A percentile compares a stretch with the other conserved stretches of the same genome.
Evolutionary conservation across 345 rosid species (phyloP).

Genomic region (Turnera subulata): DNA sequence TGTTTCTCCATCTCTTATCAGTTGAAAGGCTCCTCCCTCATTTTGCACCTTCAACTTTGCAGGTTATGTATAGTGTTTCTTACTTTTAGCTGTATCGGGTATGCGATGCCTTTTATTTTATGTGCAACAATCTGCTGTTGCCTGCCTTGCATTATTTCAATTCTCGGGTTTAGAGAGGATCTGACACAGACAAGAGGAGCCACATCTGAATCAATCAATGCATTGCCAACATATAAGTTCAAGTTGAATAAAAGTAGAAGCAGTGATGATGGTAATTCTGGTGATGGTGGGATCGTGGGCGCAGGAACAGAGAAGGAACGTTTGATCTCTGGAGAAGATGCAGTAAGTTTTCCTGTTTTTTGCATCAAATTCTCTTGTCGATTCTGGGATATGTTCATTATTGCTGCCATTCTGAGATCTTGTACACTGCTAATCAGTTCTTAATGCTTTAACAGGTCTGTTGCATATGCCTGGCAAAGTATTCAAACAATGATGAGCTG

Average conservation of each 20-base stretch:
- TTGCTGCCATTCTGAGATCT: not conserved
- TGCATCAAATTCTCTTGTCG: not conserved
- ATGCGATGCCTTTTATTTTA: slow-evolving; percentile 89
- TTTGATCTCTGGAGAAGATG: slow-evolving; percentile 76
- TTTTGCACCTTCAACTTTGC: slow-evolving; percentile 28
- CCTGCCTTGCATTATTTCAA: slow-evolving; percentile 83
- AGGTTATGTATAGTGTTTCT: slow-evolving; percentile 91
- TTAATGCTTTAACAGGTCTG: not conserved
- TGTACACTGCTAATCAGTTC: not conserved
- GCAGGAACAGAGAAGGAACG: slow-evolving; percentile 72
- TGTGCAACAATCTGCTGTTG: slow-evolving; percentile 93
- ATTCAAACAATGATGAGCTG: not conserved
- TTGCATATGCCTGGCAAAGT: not conserved
- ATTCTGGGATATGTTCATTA: not conserved
- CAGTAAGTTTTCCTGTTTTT: slow-evolving; percentile 45
- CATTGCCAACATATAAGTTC: slow-evolving; percentile 74
- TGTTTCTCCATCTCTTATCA: not conserved
- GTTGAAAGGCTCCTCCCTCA: slow-evolving; percentile 7
- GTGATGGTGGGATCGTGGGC: slow-evolving; percentile 78
- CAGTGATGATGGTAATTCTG: slow-evolving; percentile 48
- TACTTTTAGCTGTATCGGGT: slow-evolving; percentile 87
- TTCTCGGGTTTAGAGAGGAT: slow-evolving; percentile 72
- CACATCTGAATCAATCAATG: slow-evolving; percentile 53
- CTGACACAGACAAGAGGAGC: slow-evolving; percentile 80
- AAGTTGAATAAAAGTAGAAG: slow-evolving; percentile 35